Evolutionary conservation across 805 yeast species (phyloP), one percentile per base, ranked within the genome.

Genomic region (Barnettozyma sp.): DNA sequence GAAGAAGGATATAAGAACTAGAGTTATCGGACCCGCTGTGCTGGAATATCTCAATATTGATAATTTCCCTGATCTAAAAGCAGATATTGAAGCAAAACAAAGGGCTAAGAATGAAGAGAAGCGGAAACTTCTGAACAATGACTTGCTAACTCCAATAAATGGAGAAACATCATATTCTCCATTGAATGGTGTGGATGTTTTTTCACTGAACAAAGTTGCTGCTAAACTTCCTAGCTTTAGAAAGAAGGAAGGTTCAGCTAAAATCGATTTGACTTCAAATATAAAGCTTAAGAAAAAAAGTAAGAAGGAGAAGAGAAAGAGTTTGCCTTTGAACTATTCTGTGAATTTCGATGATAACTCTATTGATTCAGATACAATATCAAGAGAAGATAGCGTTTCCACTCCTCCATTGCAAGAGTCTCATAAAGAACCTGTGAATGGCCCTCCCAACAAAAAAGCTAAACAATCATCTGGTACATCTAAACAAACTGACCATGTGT

Each of bases 1-100:
- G 30, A 60, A 76, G 15, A 79, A 80, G 41, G 94, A 86, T 58
- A 71, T 86, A 17, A 66, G 82, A 45, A 90, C 78, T 49, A 71
- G 85, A 41, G 59, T 82, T 4, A 70, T 84, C 17, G 87, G 82
- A 0, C 85, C 92, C 0, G 65, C 69, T 2, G 71, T 86, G 13
- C 63, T 82, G 36, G 78, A 78, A 21, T 58, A 70, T 14, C 63
- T 86, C 44, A 70, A 73, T 38, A 78, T 76, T 26, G 72, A 70
- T 4, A 69, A 68, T 25, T 80, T 71, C 49, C 81, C 84, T 1
- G 70, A 67, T 4, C 52, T 61, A 17, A 39, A 63, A 34, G 55
- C 59, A n/a, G 54, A 67, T 44, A 54, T 60, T 22, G 22, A 27
- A 26, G 29, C 25, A 28, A 22, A 28, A 6, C 30, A 27, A 15